phyloP scores from a whole-genome alignment of 1,139 yeast genomes.

The Candida glucosophila region DNA sequence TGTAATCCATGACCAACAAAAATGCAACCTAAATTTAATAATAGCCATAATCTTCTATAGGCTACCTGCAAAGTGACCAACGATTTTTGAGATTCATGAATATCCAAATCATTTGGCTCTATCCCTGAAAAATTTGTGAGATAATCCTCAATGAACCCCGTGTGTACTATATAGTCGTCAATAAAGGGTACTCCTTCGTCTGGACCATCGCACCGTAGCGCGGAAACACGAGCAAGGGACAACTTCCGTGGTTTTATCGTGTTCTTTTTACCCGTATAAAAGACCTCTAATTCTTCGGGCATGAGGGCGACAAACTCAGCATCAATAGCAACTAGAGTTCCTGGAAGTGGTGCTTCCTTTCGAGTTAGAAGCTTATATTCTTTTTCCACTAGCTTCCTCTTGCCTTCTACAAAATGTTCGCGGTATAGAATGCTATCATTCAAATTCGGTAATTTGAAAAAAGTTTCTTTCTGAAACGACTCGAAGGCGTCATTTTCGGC shows the following conservation, averaged over 20 bases:
- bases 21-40: constrained; percentile 79
- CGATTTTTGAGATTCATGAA: constrained; percentile 53
- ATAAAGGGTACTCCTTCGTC: constrained; percentile 73
- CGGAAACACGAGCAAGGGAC: constrained; percentile 86
- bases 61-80: constrained; percentile 79
- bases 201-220: constrained; percentile 66
- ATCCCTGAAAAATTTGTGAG: constrained; percentile 89
- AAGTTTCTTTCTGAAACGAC: constrained; percentile 14
- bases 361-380: constrained; percentile 61
- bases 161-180: constrained; percentile 84
- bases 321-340: constrained; percentile 83
- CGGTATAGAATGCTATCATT: constrained; percentile 62
- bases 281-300: constrained; percentile 74
- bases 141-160: constrained; percentile 69
- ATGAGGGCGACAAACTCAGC: constrained; percentile 88
- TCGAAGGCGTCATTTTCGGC: constrained; percentile 27
- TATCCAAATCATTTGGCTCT: constrained; percentile 83
- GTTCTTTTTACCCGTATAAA: constrained; percentile 55
- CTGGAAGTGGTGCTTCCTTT: constrained; percentile 65
- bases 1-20: constrained; percentile 93
- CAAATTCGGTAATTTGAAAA: constrained; percentile 21
- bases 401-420: constrained; percentile 70
- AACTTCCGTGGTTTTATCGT: constrained; percentile 68
- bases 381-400: constrained; percentile 46
- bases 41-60: constrained; percentile 80